phyloP scores from a whole-genome alignment of 139 green algal species.

The Closterium sp. region DNA sequence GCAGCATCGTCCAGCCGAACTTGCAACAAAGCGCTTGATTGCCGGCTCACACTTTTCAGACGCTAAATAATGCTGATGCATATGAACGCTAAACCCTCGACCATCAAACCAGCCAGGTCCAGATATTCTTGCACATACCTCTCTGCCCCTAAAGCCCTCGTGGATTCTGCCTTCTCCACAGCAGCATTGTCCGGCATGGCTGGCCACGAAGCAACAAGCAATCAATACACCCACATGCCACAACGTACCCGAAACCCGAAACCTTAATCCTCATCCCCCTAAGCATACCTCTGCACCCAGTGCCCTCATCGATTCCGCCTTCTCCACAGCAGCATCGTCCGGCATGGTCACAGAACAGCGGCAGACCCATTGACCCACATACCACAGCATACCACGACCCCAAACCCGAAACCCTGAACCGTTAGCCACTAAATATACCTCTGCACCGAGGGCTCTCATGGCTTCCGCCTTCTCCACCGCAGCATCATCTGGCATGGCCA shows the following conservation, averaged over 20 bases:
- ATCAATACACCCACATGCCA: no score
- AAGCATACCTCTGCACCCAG: constrained; percentile 60
- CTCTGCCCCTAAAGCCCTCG: constrained; percentile 65
- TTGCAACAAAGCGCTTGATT: no score
- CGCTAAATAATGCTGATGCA: no score
- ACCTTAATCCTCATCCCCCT: no score
- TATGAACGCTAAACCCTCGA: no score
- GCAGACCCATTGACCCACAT: constrained; percentile 28
- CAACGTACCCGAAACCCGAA: no score
- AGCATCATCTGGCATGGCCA: constrained; percentile 90
- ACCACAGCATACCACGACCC: no score
- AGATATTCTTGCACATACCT: no score
- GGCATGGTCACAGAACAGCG: constrained; percentile 81
- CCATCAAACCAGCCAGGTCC: no score
- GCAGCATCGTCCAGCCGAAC: no score
- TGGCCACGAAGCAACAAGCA: constrained; percentile 63
- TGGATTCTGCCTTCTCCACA: constrained; percentile 75
- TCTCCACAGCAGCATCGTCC: constrained; percentile 88
- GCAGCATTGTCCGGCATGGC: constrained; percentile 88
- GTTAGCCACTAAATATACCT: not conserved
- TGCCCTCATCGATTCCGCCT: constrained; percentile 67
- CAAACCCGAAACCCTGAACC: no score
- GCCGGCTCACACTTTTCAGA: no score
- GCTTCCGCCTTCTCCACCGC: constrained; percentile 78
- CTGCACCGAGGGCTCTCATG: constrained; percentile 65